Conservation (phyloP, 2,329 filamentous ascomycete genomes). For the Paraphoma sp. region DNA sequence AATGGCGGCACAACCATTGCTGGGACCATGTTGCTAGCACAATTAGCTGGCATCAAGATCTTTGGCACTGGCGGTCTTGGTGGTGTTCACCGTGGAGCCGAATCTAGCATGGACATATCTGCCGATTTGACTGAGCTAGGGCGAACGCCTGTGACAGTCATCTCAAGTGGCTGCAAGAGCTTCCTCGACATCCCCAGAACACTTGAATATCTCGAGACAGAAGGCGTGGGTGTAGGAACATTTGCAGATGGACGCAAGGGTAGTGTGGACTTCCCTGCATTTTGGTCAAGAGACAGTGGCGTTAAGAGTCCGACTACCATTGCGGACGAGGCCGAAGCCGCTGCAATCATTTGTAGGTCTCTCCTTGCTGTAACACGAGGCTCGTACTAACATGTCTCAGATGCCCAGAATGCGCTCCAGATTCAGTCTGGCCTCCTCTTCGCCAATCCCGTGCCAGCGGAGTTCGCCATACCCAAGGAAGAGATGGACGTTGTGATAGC, state of each 20-base stretch:
- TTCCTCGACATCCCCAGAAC: conserved; percentile 93
- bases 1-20: conserved; percentile 94
- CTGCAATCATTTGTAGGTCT: conserved; percentile 76
- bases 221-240: conserved; percentile 82
- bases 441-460: conserved; percentile 82
- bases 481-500: conserved; percentile 50
- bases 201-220: conserved; percentile 77
- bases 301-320: conserved; percentile 78
- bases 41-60: conserved; percentile 84
- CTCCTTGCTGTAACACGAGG: neutral
- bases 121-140: conserved; percentile 95
- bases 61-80: conserved; percentile 96
- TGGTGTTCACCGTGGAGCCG: conserved; percentile 88
- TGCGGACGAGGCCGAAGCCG: conserved; percentile 78
- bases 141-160: conserved; percentile 83
- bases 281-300: conserved; percentile 90
- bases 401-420: conserved; percentile 74
- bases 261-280: conserved; percentile 85
- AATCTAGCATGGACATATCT: conserved; percentile 89
- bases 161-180: conserved; percentile 92
- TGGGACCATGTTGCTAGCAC: conserved; percentile 88
- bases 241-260: conserved; percentile 82
- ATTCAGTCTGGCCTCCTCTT: conserved; percentile 84
- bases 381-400: conserved; percentile 40
- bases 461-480: conserved; percentile 71